Evolutionary conservation across 1,284 basidiomycete genomes (phyloP).

Genomic region (Malassezia furfur): DNA sequence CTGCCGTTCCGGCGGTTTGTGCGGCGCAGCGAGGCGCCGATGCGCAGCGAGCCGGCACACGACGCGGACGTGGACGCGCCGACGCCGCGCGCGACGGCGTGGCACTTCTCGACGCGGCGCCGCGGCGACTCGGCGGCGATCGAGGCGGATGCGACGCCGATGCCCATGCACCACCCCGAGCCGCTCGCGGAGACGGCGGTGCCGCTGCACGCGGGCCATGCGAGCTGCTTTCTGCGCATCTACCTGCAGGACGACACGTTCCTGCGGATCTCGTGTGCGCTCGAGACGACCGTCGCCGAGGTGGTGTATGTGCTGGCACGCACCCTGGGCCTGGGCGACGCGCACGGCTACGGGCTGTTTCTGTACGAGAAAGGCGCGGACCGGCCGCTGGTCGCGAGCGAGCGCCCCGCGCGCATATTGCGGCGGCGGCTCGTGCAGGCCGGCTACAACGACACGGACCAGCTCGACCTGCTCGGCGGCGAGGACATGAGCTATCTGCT

Average conservation of each 20-base stretch:
- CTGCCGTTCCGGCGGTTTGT: slow-evolving; percentile 1
- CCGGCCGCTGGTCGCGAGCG: slow-evolving; percentile 54
- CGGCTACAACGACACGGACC: slow-evolving; percentile 75
- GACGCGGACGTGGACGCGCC: not conserved
- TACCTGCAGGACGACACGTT: slow-evolving; percentile 68
- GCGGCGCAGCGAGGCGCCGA: not conserved
- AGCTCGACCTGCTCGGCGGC: slow-evolving; percentile 67
- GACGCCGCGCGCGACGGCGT: not conserved
- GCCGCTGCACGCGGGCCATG: not conserved
- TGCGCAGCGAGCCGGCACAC: not conserved
- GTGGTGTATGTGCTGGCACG: slow-evolving; percentile 32
- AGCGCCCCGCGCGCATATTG: slow-evolving; percentile 77
- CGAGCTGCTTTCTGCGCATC: slow-evolving; percentile 58
- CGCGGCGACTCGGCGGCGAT: not conserved
- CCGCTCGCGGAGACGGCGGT: not conserved
- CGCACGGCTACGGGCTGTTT: slow-evolving; percentile 38
- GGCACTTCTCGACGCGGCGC: not conserved
- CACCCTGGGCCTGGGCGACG: slow-evolving; percentile 15
- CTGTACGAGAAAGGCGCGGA: slow-evolving; percentile 45
- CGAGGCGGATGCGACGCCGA: not conserved
- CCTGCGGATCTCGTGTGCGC: slow-evolving; percentile 60
- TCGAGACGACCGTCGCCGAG: slow-evolving; percentile 64
- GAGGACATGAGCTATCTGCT: slow-evolving; percentile 77
- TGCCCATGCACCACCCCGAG: not conserved
- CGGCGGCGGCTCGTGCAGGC: slow-evolving; percentile 76